Evolutionary conservation across 495 filamentous ascomycete species (phyloP), one percentile per base, ranked within the genome.

Genomic region (Annulohypoxylon stygium): DNA sequence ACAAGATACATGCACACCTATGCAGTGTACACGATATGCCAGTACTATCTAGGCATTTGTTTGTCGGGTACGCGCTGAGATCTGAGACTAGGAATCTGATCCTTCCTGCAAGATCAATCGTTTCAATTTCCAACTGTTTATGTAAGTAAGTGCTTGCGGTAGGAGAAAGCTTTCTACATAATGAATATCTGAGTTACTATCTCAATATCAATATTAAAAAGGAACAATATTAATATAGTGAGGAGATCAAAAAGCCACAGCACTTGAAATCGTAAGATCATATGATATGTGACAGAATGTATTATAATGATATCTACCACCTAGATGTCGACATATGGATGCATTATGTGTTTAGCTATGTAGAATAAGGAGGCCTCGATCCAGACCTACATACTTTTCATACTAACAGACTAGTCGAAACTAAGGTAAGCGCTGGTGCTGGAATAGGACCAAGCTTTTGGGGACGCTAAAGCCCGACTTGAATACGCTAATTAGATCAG

Each of bases 71-170:
- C 53, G 43, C 51, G 43, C 30, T 68, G 37, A 69, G 70, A 69
- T 73, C 70, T 73, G 61, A 57, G 30, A 37, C 50, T 25, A 61
- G 70, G 61, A 62, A 69, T 57, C 50, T n/a, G 48, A 73, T 73
- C 70, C 70, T 61, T 61, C 54, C 68, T 61, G 59, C 61, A 12
- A 73, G 70, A 73, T 73, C 70, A 73, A 30, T 45, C 30, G 47
- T 71, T 57, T 62, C 26, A 66, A 66, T 61, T 71, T 30, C 20
- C 8, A 47, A 45, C 26, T 53, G 34, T 26, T 34, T 23, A 41
- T 23, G n/a, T 26, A 41, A 9, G 4, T 43, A n/a, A 23, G 20
- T 43, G 4, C n/a, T 30, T 30, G 30, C 30, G 30, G 12, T n/a
- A n/a, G 11, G 14, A 43, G 12, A 43, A 43, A n/a, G 12, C 2